Evolutionary conservation across 371 early-diverging fungal species (phyloP).

Genomic region (Apophysomyces variabilis): DNA sequence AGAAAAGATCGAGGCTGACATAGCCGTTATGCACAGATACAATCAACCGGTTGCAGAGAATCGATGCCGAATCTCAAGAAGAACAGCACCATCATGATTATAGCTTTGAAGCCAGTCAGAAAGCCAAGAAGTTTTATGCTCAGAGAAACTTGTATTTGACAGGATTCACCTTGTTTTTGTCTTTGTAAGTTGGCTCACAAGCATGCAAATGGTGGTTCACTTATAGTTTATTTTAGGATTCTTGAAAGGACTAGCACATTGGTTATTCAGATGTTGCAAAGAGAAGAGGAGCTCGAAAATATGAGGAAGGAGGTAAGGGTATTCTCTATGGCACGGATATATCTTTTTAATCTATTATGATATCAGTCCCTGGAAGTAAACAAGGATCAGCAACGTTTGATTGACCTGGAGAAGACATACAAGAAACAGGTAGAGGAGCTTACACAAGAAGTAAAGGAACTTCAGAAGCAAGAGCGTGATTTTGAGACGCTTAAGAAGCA

Average conservation of each 20-base stretch:
- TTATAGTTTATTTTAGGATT: conserved; percentile 43
- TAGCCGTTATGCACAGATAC: conserved; percentile 52
- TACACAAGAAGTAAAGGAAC: conserved; percentile 52
- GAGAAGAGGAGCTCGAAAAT: conserved; percentile 69
- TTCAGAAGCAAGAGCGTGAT: conserved; percentile 62
- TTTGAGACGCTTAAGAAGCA: conserved; percentile 81
- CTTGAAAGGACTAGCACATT: conserved; percentile 78
- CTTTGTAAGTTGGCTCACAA: conserved; percentile 53
- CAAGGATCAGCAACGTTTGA: conserved; percentile 34
- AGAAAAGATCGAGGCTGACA: neutral
- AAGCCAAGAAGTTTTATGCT: conserved; percentile 82
- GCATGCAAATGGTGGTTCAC: neutral
- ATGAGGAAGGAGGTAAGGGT: conserved; percentile 56
- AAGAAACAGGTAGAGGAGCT: conserved; percentile 37
- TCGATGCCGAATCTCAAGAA: conserved; percentile 45
- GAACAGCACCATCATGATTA: conserved; percentile 45
- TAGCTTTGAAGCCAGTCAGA: conserved; percentile 63
- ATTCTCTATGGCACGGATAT: neutral
- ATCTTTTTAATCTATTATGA: too few species aligned
- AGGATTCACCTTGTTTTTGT: conserved; percentile 88
- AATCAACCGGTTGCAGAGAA: conserved; percentile 69
- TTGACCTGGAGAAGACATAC: conserved; percentile 38
- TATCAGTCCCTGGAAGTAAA: conserved; percentile 20
- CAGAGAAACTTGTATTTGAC: conserved; percentile 92
- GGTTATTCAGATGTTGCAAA: conserved; percentile 69